Evolutionary conservation across 352 stramenopile genomes (phyloP).

Genomic region (Thraustochytrium sp.): DNA sequence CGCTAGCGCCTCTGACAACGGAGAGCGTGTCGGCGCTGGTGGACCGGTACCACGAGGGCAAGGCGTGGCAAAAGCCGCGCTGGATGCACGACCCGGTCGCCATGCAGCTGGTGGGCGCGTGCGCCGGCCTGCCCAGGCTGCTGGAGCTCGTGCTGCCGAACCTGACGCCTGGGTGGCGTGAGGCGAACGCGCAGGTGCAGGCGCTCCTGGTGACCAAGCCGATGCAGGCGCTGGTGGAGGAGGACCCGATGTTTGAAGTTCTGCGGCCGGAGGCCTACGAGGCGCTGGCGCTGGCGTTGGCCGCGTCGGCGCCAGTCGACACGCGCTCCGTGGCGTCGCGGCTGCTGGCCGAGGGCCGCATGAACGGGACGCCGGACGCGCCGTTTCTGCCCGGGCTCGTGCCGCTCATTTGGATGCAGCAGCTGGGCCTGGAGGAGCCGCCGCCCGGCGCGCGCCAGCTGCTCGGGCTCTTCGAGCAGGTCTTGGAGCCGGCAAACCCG

Average conservation of each 20-base stretch:
- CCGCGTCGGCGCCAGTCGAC: too few relatives aligned
- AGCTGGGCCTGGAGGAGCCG: neutral
- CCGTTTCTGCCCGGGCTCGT: neutral
- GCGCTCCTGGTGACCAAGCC: neutral
- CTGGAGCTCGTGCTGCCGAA: neutral
- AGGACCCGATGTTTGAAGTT: neutral
- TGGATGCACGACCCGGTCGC: conserved; percentile 1
- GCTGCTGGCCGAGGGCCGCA: neutral
- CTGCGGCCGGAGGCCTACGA: neutral
- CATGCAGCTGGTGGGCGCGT: neutral
- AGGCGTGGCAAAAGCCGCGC: neutral
- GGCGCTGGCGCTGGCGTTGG: neutral
- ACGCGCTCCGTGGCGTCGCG: too few relatives aligned
- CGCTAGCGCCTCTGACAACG: neutral
- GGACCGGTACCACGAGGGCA: neutral
- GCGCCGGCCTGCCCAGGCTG: neutral
- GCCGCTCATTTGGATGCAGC: neutral
- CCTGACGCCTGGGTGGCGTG: neutral
- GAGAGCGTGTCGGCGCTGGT: neutral
- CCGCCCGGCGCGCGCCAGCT: neutral
- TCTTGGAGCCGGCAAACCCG: neutral
- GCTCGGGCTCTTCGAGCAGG: neutral
- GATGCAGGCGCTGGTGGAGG: neutral
- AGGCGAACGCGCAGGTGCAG: neutral
- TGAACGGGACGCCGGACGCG: neutral